Evolutionary conservation across 2,329 filamentous ascomycete species (phyloP).

Genomic region (Juglanconis sp.): DNA sequence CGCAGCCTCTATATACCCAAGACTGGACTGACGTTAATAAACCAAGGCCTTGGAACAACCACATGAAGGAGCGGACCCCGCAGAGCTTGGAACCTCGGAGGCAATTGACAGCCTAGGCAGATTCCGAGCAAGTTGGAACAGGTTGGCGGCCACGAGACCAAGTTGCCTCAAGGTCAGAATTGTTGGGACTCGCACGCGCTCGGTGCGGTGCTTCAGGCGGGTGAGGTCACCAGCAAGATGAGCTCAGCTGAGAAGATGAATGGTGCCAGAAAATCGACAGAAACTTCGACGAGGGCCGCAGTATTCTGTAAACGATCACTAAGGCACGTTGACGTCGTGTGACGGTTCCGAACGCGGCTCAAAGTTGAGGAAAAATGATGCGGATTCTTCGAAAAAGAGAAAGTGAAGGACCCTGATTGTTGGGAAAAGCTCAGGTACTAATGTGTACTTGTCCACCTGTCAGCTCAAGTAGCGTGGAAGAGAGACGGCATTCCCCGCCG

Average conservation of each 20-base stretch:
- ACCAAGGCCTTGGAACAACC: not conserved
- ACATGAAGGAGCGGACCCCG: slow-evolving; percentile 4
- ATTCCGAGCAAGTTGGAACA: not conserved
- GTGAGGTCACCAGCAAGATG: not conserved
- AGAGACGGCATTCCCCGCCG: no score
- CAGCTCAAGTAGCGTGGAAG: no score
- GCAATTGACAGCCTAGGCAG: slow-evolving; percentile 4
- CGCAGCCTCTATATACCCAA: not conserved
- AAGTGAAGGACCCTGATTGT: not conserved
- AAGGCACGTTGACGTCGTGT: slow-evolving; percentile 5
- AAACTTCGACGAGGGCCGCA: not conserved
- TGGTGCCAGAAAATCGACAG: not conserved
- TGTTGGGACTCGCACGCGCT: slow-evolving; percentile 16
- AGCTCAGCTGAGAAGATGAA: not conserved
- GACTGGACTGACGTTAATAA: slow-evolving; percentile 1
- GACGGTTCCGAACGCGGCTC: not conserved
- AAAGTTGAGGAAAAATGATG: not conserved
- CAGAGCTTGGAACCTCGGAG: slow-evolving; percentile 7
- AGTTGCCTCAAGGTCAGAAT: slow-evolving; percentile 8
- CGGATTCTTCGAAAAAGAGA: not conserved
- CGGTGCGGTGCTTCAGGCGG: not conserved
- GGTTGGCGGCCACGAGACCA: slow-evolving; percentile 5
- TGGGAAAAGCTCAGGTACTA: not conserved
- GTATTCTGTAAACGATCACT: no score
- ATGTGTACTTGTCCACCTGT: no score